Base-by-base conservation (phyloP, 2,329 filamentous ascomycete genomes). In the Fonsecaea multimorphosa region DNA sequence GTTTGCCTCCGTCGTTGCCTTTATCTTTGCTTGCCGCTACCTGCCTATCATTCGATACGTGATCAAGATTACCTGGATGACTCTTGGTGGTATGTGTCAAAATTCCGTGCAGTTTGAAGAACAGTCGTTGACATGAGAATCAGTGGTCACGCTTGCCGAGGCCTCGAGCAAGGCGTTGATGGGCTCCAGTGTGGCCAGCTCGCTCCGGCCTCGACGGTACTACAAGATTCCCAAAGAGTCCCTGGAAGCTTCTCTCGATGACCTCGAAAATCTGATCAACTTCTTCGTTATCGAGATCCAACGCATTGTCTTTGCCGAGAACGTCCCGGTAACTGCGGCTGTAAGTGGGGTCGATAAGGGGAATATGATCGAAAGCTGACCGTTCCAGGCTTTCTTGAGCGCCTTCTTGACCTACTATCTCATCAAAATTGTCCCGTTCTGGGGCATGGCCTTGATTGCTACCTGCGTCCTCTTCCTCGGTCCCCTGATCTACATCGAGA, bases 251-350 rank as follows among this genome's bases (percentile, higher is more conserved):
- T 77, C 86, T 24, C 78, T 87, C 56, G 86, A 87, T 70, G 87
- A 89, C 74, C 74, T 87, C 14, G 85, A 87, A 75, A 86, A 89
- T 78, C 79, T 89, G 61, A 81, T 86, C 78, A 88, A 89, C 80
- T 89, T 89, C 79, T 87, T 89, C 77, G 82, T 89, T 71, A 88
- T 89, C 68, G 87, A 89, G 75, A 86, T 87, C 74, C 87, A 89
- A 80, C 84, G 87, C 65, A 82, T 89, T 69, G 76, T 89, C 65
- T 89, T 89, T 72, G 87, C 85, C 34, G 87, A 89, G 81, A 89
- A 89, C 72, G 80, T 88, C 62, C 82, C 83, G 65, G 84, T 83
- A 66, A 89, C 87, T 14, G 76, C 86, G 74, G 82, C 81, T 65
- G 86, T 88, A 82, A 76, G 86, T 78, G 52, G 2, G n/a, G 24